A percentile compares a stretch with the other conserved stretches of the same genome.
Evolutionary conservation across 345 rosid genomes (phyloP).

Genomic region (Schrenkiella parvula): DNA sequence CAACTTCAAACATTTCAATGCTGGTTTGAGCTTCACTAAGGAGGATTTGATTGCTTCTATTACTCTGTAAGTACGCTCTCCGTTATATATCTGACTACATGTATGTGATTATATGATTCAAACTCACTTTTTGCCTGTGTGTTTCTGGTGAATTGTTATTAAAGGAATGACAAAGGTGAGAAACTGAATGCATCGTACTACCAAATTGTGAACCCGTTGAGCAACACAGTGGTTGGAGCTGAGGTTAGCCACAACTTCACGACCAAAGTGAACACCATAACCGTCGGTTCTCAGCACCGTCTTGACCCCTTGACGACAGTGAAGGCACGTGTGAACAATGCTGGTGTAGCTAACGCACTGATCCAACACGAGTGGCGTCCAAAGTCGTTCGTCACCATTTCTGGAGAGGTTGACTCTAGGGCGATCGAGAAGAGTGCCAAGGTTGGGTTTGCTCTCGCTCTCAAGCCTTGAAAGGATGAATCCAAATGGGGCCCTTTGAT

Average conservation of each 20-base stretch:
- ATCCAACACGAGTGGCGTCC: slow-evolving; percentile 98
- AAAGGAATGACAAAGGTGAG: slow-evolving; percentile 88
- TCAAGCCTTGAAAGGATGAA: slow-evolving; percentile 67
- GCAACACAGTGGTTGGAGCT: slow-evolving; percentile 87
- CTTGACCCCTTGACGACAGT: slow-evolving; percentile 83
- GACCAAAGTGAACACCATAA: slow-evolving; percentile 71
- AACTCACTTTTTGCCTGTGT: background rate
- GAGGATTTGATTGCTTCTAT: slow-evolving; percentile 74
- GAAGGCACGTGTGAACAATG: slow-evolving; percentile 91
- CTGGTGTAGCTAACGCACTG: slow-evolving; percentile 75
- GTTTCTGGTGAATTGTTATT: background rate
- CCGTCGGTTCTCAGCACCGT: slow-evolving; percentile 80
- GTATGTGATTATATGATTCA: background rate
- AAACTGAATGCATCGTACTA: slow-evolving; percentile 76
- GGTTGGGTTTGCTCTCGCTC: slow-evolving; percentile 81
- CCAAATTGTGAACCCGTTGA: slow-evolving; percentile 77
- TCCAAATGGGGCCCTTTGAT: slow-evolving; percentile 28
- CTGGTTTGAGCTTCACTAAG: slow-evolving; percentile 61
- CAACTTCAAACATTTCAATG: slow-evolving; percentile 71
- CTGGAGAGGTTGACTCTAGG: slow-evolving; percentile 90
- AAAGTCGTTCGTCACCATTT: slow-evolving; percentile 74
- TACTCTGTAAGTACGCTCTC: slow-evolving; percentile 55
- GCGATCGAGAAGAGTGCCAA: slow-evolving; percentile 92
- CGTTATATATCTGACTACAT: background rate
- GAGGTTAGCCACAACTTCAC: slow-evolving; percentile 87